Conservation (phyloP, 2,329 filamentous ascomycete species). For the Sporothrix schenckii region DNA sequence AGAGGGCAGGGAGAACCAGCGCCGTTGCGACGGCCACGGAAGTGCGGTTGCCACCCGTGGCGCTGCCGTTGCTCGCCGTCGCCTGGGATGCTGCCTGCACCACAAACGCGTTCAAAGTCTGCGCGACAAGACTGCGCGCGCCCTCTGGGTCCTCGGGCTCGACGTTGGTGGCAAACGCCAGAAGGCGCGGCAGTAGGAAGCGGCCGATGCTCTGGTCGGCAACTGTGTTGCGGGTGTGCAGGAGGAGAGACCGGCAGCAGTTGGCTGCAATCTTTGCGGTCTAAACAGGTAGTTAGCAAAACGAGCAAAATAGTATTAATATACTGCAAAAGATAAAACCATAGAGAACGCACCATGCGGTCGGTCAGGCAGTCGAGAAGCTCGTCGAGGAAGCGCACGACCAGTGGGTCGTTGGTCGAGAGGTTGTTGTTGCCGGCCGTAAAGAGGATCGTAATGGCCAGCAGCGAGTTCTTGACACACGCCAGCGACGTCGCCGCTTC, state of each 20-base stretch:
- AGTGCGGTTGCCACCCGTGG: conserved; percentile 45
- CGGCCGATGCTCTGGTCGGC: conserved; percentile 75
- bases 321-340: neutral
- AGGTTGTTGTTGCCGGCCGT: conserved; percentile 78
- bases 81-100: conserved; percentile 40
- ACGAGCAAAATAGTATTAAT: too few relatives aligned
- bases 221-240: conserved; percentile 63
- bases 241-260: conserved; percentile 81
- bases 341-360: conserved; percentile 60
- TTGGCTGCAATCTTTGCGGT: conserved; percentile 88
- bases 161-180: conserved; percentile 72
- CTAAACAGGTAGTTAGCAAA: conserved; percentile 44
- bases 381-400: conserved; percentile 76
- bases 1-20: conserved; percentile 74
- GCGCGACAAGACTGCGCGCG: conserved; percentile 69
- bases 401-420: conserved; percentile 71
- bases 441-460: conserved; percentile 86
- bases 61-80: neutral
- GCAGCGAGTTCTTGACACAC: conserved; percentile 89
- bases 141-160: conserved; percentile 78
- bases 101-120: conserved; percentile 75
- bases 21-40: conserved; percentile 66
- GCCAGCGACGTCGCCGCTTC: conserved; percentile 74
- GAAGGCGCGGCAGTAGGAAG: conserved; percentile 72
- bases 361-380: conserved; percentile 81